These are phyloP conservation scores for Penicillium polonicum DNA, from an alignment of 2,329 filamentous ascomycete genomes.

Conservation along the genomic window DNA sequence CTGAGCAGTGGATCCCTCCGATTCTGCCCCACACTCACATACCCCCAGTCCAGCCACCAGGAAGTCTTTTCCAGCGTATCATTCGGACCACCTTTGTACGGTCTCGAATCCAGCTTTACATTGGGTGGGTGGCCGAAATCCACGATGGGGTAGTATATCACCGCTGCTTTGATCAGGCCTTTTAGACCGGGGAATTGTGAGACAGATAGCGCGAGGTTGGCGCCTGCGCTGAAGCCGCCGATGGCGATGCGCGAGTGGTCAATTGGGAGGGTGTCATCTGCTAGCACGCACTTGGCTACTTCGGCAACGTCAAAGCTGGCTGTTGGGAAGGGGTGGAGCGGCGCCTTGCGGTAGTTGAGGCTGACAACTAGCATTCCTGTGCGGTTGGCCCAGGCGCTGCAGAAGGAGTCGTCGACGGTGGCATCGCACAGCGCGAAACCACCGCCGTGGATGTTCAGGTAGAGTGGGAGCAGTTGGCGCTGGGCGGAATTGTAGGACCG, in stretches of 20 bases:
- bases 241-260: slow-evolving; percentile 46
- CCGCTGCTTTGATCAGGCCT: slow-evolving; percentile 36
- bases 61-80: slow-evolving; percentile 35
- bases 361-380: slow-evolving; percentile 48
- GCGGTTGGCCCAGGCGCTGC: slow-evolving; percentile 43
- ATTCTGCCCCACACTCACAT: slow-evolving; percentile 38
- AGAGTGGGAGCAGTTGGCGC: slow-evolving; percentile 35
- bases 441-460: slow-evolving; percentile 54
- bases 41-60: slow-evolving; percentile 40
- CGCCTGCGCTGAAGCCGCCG: slow-evolving; percentile 54
- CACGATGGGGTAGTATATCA: slow-evolving; percentile 48
- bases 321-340: slow-evolving; percentile 44
- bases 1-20: slow-evolving; percentile 45
- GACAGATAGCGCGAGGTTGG: slow-evolving; percentile 48
- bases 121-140: slow-evolving; percentile 39
- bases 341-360: slow-evolving; percentile 53
- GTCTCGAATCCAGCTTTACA: slow-evolving; percentile 29
- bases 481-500: slow-evolving; percentile 22
- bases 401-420: slow-evolving; percentile 50
- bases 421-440: slow-evolving; percentile 43
- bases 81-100: slow-evolving; percentile 17
- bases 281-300: slow-evolving; percentile 44
- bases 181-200: slow-evolving; percentile 42
- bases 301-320: slow-evolving; percentile 49
- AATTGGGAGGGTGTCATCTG: slow-evolving; percentile 48